These are phyloP conservation scores for Liriodendron chinense DNA, from an alignment of 164 flowering plant species.

Conservation along the genomic window DNA sequence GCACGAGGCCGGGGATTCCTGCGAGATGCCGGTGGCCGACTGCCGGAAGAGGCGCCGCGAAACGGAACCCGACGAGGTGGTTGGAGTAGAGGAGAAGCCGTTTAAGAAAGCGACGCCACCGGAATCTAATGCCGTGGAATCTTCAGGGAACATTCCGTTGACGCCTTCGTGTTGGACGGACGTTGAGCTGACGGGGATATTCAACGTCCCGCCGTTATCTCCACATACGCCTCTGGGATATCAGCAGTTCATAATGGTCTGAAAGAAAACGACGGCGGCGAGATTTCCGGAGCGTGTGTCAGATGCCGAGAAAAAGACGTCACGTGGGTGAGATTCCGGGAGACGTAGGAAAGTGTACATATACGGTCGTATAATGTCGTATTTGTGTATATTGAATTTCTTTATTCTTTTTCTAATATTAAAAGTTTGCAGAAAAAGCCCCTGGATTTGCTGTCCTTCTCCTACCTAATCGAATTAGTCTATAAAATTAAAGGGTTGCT, in stretches of 20 bases:
- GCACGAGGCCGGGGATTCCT: slow-evolving; percentile 25
- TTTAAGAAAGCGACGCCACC: not conserved
- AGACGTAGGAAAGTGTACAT: not conserved
- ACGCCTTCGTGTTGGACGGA: slow-evolving; percentile 38
- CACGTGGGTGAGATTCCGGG: not conserved
- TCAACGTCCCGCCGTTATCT: slow-evolving; percentile 39
- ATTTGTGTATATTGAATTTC: no score
- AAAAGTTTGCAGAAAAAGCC: no score
- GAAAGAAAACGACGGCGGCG: slow-evolving; percentile 1
- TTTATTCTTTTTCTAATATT: no score
- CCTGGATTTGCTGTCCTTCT: no score
- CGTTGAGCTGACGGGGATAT: slow-evolving; percentile 29
- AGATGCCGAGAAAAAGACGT: not conserved
- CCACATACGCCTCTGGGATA: slow-evolving; percentile 17
- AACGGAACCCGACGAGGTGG: slow-evolving; percentile 11
- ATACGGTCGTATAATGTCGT: not conserved
- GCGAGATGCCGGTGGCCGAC: not conserved
- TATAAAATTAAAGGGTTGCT: no score
- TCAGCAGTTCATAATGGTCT: slow-evolving; percentile 26
- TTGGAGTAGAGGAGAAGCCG: not conserved
- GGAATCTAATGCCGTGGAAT: slow-evolving; percentile 6
- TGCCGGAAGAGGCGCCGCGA: slow-evolving; percentile 19
- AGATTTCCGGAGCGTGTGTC: not conserved
- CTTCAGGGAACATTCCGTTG: slow-evolving; percentile 17
- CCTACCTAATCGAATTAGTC: no score